Percentiles rank a stretch among this genome's conserved stretches.
These are phyloP conservation scores for Citrullus amarus DNA, from an alignment of 306 rosid species.

Conservation along the genomic window DNA sequence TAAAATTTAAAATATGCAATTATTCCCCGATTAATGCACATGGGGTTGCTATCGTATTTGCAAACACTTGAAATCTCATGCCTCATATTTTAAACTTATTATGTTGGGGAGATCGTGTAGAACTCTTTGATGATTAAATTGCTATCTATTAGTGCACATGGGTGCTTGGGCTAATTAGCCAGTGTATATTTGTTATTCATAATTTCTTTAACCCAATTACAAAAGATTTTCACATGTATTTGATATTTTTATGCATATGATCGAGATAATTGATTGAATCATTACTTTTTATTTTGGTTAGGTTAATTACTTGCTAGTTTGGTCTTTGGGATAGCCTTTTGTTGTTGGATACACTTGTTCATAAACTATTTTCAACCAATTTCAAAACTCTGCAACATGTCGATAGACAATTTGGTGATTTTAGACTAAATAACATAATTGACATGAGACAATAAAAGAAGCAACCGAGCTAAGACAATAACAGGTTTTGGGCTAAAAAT, in stretches of 20 bases:
- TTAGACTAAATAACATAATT: too few relatives aligned
- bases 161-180: background rate
- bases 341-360: too few relatives aligned
- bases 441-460: too few relatives aligned
- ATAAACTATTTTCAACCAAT: too few relatives aligned
- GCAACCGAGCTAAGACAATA: too few relatives aligned
- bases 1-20: background rate
- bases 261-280: background rate
- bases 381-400: too few relatives aligned
- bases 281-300: background rate
- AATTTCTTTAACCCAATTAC: background rate
- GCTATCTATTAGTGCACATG: background rate
- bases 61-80: background rate
- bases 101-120: background rate
- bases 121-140: background rate
- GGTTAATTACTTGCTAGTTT: background rate
- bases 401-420: too few relatives aligned
- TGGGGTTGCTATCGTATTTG: background rate
- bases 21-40: conserved; percentile 6
- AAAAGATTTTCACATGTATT: background rate
- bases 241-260: background rate
- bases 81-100: background rate
- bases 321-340: too few relatives aligned
- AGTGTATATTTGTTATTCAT: background rate
- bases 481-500: too few relatives aligned